Evolutionary conservation across 2,329 filamentous ascomycete genomes (phyloP).

Genomic region (Claviceps quebecensis): DNA sequence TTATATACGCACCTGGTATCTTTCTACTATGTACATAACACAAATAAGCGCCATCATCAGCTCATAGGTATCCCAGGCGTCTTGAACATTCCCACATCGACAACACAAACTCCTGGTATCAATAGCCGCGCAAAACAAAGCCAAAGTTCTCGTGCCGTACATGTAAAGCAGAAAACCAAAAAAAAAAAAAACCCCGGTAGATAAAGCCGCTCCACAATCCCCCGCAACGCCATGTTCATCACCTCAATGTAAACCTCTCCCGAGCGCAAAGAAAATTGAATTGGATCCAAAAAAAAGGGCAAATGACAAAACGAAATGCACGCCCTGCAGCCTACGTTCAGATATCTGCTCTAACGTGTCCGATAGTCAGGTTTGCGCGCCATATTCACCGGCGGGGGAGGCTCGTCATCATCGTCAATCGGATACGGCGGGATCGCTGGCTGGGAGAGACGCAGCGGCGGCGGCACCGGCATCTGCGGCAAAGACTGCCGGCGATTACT

Average conservation of each 20-base stretch:
- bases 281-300: neutral
- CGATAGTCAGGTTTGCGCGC: slow-evolving; percentile 68
- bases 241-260: neutral
- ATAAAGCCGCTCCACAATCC: neutral
- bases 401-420: slow-evolving; percentile 53
- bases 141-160: neutral
- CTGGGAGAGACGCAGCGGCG: slow-evolving; percentile 17
- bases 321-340: neutral
- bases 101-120: neutral
- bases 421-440: slow-evolving; percentile 57
- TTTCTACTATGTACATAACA: no score
- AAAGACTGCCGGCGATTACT: slow-evolving; percentile 12
- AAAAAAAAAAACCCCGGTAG: no score
- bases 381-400: slow-evolving; percentile 75
- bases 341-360: slow-evolving; percentile 7
- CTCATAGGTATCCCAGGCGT: neutral
- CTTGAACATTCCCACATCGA: neutral
- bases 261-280: no score
- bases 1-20: no score
- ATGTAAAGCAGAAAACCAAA: neutral
- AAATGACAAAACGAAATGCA: neutral
- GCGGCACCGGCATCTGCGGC: slow-evolving; percentile 15
- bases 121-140: neutral
- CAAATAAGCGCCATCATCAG: neutral
- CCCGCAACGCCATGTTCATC: neutral